phyloP scores from a whole-genome alignment of 2,329 filamentous ascomycete genomes.

The Xylaria hypoxylon region DNA sequence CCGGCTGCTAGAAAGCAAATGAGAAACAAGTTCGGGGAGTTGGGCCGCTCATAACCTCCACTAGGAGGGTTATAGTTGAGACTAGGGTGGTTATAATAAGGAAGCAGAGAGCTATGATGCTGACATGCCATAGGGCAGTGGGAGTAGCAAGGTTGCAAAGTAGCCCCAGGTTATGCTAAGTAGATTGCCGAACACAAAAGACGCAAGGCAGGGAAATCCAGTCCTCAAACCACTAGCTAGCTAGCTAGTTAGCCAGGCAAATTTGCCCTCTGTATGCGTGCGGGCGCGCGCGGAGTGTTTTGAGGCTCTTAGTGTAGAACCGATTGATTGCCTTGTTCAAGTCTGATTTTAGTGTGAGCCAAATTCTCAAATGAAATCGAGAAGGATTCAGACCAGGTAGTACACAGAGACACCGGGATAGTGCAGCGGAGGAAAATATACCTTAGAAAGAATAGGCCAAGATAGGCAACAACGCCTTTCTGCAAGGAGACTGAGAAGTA shows the following conservation, averaged over 20 bases:
- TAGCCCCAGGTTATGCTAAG: slow-evolving; percentile 50
- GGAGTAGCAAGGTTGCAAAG: slow-evolving; percentile 49
- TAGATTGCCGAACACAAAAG: slow-evolving; percentile 51
- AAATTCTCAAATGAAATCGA: slow-evolving; percentile 24
- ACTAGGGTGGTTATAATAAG: slow-evolving; percentile 52
- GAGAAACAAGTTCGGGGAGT: slow-evolving; percentile 46
- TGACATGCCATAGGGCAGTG: slow-evolving; percentile 52
- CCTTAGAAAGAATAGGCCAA: slow-evolving; percentile 6
- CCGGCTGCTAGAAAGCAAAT: slow-evolving; percentile 48
- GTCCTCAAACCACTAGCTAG: slow-evolving; percentile 45
- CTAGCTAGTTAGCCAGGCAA: slow-evolving; percentile 42
- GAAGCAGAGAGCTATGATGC: slow-evolving; percentile 50
- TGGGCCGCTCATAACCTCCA: slow-evolving; percentile 49
- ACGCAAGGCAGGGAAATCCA: slow-evolving; percentile 43
- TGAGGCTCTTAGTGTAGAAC: slow-evolving; percentile 16
- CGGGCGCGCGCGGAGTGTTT: slow-evolving; percentile 34
- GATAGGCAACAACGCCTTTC: slow-evolving; percentile 29
- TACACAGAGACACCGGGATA: slow-evolving; percentile 25
- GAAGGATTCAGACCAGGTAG: slow-evolving; percentile 16
- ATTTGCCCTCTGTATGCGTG: slow-evolving; percentile 35
- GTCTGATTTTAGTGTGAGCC: slow-evolving; percentile 29
- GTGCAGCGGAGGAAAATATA: slow-evolving; percentile 27
- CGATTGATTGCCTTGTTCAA: slow-evolving; percentile 29
- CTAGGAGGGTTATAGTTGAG: slow-evolving; percentile 51
- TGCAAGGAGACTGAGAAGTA: slow-evolving; percentile 24